Base-by-base conservation (phyloP, 495 filamentous ascomycete species). In the Aspergillus haitiensis region DNA sequence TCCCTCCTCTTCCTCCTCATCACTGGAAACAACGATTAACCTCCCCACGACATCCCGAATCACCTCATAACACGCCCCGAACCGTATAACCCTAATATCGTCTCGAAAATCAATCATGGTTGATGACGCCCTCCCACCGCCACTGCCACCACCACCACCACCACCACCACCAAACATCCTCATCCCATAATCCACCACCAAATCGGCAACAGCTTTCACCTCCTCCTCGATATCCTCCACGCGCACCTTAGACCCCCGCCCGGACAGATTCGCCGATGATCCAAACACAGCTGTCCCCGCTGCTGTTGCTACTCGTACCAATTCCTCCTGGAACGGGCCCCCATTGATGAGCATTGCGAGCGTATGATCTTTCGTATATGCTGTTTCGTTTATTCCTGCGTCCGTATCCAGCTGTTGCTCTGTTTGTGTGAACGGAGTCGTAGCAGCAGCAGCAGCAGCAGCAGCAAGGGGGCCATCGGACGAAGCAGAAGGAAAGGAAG, bases 191-290 rank as follows among this genome's bases (percentile, higher is more conserved):
- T 75, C 67, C 27, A 74, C 55, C 6, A 74, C 58, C 42, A 73
- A 67, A 57, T 70, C 67, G 4, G 70, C 72, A 0, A 52, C 63
- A 1, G 31, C 49, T 8, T 42, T 46, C 15, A 73, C 63, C 27
- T 73, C 71, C 10, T 61, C 56, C 46, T 73, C 67, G 15, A 75
- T 70, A 16, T 73, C 70, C 13, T 70, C 68, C 2, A 73, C 64
- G 0, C 49, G 27, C 6, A 49, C 44, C 50, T 74, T 74, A 1
- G 67, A 67, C n/a, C 71, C 70, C 36, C 47, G 59, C 2, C 64
- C 66, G 0, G 64, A 66, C 2, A 72, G 18, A 42, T 72, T 72
- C 7, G 68, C 70, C 9, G 70, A 72, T 0, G 70, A 71, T 0
- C 70, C 66, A 47, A 72, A 51, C 6, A 69, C 12, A 13, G 61